A percentile compares a stretch with the other conserved stretches of the same genome.
Conservation (phyloP, 306 rosid genomes). For the Notholithocarpus densiflorus region DNA sequence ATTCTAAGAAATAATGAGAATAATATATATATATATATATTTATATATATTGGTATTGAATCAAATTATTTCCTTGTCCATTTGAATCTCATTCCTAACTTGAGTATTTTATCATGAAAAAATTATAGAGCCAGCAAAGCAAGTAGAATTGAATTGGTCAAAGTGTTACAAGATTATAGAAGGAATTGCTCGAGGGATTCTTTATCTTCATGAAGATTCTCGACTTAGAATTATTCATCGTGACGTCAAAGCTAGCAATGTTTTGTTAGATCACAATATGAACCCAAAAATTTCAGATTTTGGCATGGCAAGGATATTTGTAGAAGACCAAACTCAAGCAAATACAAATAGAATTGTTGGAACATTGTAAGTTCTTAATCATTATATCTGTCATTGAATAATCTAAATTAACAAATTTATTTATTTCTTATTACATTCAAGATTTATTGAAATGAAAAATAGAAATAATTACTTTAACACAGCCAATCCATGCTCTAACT, state of each 20-base stretch:
- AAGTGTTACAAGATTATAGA: slow-evolving; percentile 41
- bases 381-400: too few relatives aligned
- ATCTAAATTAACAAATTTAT: too few relatives aligned
- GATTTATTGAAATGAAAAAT: too few relatives aligned
- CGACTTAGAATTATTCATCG: slow-evolving; percentile 55
- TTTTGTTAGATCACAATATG: slow-evolving; percentile 50
- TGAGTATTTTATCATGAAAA: slow-evolving; percentile 8
- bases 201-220: slow-evolving; percentile 67
- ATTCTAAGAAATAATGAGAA: too few relatives aligned
- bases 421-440: not conserved
- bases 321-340: slow-evolving; percentile 38
- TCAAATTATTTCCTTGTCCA: too few relatives aligned
- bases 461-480: too few relatives aligned
- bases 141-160: slow-evolving; percentile 46
- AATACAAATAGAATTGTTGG: slow-evolving; percentile 53
- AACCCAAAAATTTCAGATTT: slow-evolving; percentile 68
- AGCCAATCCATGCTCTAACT: too few relatives aligned
- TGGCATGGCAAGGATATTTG: slow-evolving; percentile 61
- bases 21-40: too few relatives aligned
- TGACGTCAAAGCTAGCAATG: slow-evolving; percentile 65
- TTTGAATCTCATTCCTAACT: not conserved
- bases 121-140: slow-evolving; percentile 33
- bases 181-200: slow-evolving; percentile 62
- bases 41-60: too few relatives aligned
- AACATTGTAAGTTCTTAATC: slow-evolving; percentile 49